phyloP scores from a whole-genome alignment of 192 early-diverging fungal genomes.

The Umbelopsis sp. region DNA sequence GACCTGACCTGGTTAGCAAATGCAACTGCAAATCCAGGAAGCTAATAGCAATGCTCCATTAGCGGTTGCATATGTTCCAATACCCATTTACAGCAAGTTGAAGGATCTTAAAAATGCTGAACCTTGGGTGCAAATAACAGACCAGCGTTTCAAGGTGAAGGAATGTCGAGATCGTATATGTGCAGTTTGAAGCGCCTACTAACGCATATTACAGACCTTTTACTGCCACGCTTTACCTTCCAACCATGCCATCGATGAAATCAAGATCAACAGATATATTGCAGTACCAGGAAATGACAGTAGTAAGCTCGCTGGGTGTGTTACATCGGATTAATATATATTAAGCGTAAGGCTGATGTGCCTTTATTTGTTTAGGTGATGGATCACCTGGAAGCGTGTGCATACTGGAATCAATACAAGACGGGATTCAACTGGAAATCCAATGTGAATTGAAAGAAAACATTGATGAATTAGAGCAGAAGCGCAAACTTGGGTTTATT shows the following conservation, averaged over 20 bases:
- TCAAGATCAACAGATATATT: not conserved
- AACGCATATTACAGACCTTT: not conserved
- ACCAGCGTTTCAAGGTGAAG: not conserved
- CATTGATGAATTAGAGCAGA: slow-evolving; percentile 10
- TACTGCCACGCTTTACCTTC: not conserved
- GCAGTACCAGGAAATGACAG: not conserved
- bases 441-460: not conserved
- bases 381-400: not conserved
- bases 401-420: not conserved
- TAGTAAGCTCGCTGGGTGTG: not conserved
- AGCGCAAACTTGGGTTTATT: not conserved
- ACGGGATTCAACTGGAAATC: not conserved
- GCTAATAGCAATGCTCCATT: slow-evolving; percentile 1
- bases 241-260: not conserved
- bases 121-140: not conserved
- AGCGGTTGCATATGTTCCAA: not conserved
- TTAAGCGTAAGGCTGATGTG: no score
- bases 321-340: not conserved
- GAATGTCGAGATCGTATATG: not conserved
- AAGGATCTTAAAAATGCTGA: not conserved
- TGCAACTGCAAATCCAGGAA: slow-evolving; percentile 7
- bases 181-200: not conserved
- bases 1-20: not conserved
- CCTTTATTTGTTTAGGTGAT: not conserved
- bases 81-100: not conserved